A percentile compares a stretch with the other conserved stretches of the same genome.
Conservation (phyloP, 495 filamentous ascomycete species). For the Monascus purpureus region DNA sequence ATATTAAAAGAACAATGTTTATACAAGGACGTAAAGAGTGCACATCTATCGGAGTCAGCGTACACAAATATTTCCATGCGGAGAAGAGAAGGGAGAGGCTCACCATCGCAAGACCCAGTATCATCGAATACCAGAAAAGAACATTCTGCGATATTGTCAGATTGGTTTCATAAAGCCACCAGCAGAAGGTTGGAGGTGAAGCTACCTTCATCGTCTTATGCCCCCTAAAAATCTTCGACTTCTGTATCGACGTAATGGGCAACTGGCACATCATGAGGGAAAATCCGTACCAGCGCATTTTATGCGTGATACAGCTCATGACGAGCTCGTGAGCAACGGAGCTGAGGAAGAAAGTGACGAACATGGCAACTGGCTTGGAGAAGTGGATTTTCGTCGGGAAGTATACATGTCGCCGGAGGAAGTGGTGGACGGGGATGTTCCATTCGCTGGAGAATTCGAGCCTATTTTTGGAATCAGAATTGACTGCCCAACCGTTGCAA, state of each 20-base stretch:
- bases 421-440: conserved; percentile 98
- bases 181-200: background rate
- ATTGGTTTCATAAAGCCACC: background rate
- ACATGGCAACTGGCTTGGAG: conserved; percentile 63
- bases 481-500: too few species aligned
- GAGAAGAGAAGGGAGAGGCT: conserved; percentile 24
- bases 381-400: conserved; percentile 59
- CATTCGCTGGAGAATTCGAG: conserved; percentile 95
- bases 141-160: conserved; percentile 42
- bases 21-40: conserved; percentile 43
- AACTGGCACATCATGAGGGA: conserved; percentile 91
- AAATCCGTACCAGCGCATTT: conserved; percentile 88
- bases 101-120: conserved; percentile 75
- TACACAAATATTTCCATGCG: background rate
- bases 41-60: conserved; percentile 30
- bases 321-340: conserved; percentile 87
- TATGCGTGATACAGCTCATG: conserved; percentile 97
- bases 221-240: conserved; percentile 58
- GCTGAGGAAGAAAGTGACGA: conserved; percentile 85
- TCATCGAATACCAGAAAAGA: conserved; percentile 93
- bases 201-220: conserved; percentile 61
- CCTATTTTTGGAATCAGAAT: too few species aligned
- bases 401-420: conserved; percentile 91
- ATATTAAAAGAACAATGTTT: conserved; percentile 2
- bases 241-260: conserved; percentile 83